Conservation (phyloP, 257 asterid species). For the Salvia miltiorrhiza region DNA sequence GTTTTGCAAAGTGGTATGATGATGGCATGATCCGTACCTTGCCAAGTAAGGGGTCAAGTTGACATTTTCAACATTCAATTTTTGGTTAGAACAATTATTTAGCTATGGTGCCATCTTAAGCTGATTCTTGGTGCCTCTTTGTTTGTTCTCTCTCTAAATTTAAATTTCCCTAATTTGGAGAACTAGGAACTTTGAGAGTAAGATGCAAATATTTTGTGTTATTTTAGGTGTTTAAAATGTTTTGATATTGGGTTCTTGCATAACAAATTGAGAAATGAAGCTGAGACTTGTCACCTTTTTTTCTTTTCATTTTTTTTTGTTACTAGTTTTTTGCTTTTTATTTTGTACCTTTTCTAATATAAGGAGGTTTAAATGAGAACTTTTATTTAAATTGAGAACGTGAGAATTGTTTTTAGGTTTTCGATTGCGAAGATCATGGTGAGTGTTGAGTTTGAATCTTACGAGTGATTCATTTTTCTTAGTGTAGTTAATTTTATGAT, state of each 20-base stretch:
- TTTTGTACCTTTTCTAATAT: not conserved
- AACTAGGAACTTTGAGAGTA: not conserved
- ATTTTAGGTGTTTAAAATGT: constrained; percentile 7
- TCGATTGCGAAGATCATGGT: too few relatives aligned
- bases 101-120: constrained; percentile 17
- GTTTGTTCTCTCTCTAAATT: constrained; percentile 12
- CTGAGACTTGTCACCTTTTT: not conserved
- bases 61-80: constrained; percentile 1
- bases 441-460: too few relatives aligned
- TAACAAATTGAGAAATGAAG: not conserved
- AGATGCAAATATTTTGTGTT: constrained; percentile 18
- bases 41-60: constrained; percentile 32
- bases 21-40: constrained; percentile 57
- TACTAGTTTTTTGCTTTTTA: not conserved
- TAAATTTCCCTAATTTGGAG: constrained; percentile 3
- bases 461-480: too few relatives aligned
- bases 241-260: not conserved
- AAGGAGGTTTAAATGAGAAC: too few relatives aligned
- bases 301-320: not conserved
- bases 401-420: too few relatives aligned
- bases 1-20: constrained; percentile 65
- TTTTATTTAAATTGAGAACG: too few relatives aligned
- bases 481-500: too few relatives aligned
- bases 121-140: constrained; percentile 19
- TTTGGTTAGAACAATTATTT: constrained; percentile 4